phyloP scores from a whole-genome alignment of 2,329 filamentous ascomycete genomes.

The Trichoderma afroharzianum region DNA sequence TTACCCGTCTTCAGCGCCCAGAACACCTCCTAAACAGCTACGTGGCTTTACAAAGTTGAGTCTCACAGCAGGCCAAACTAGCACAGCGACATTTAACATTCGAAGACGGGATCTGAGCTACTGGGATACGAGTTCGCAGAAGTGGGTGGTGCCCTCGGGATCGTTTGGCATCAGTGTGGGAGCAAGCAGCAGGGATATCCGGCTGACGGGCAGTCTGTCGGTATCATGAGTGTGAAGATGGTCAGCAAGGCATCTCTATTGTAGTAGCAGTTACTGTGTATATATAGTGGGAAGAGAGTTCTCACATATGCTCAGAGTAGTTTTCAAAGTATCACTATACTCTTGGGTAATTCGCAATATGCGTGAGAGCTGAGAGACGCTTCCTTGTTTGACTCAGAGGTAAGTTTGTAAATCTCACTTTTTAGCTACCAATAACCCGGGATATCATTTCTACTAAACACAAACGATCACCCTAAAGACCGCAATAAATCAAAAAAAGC shows the following conservation, averaged over 20 bases:
- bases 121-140: slow-evolving; percentile 60
- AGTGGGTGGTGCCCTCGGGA: slow-evolving; percentile 51
- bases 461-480: background rate
- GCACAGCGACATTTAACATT: slow-evolving; percentile 49
- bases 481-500: background rate
- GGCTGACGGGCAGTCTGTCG: slow-evolving; percentile 32
- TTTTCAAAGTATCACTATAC: background rate
- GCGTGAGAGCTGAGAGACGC: background rate
- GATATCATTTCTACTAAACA: background rate
- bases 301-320: rapidly evolving
- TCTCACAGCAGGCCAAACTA: slow-evolving; percentile 52
- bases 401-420: background rate
- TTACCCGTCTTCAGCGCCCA: slow-evolving; percentile 38
- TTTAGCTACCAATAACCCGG: background rate
- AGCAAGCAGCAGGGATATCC: slow-evolving; percentile 45
- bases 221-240: background rate
- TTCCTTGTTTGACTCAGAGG: background rate
- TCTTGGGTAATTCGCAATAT: background rate
- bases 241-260: background rate
- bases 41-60: slow-evolving; percentile 60
- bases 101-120: slow-evolving; percentile 61
- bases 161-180: slow-evolving; percentile 42
- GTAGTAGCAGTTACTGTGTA: background rate
- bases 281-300: background rate
- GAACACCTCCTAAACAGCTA: slow-evolving; percentile 52